A percentile compares a stretch with the other conserved stretches of the same genome.
phyloP scores from a whole-genome alignment of 352 stramenopile genomes.

The Pythium phragmiticola region DNA sequence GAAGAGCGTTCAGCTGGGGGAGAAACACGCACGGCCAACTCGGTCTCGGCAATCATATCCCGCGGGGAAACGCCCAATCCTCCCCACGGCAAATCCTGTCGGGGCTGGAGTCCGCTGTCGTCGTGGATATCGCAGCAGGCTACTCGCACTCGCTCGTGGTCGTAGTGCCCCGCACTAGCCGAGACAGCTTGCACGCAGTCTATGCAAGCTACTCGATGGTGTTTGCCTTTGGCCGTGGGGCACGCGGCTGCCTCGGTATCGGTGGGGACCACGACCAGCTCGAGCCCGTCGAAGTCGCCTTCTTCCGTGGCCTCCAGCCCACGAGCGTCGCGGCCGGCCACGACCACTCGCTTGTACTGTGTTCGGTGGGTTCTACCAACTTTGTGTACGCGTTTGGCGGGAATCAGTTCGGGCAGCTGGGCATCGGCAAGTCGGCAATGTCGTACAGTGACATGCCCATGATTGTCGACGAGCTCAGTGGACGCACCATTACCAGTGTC shows the following conservation, averaged over 20 bases:
- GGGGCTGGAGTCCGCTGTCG: conserved; percentile 29
- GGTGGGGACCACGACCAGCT: conserved; percentile 34
- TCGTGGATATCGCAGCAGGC: conserved; percentile 47
- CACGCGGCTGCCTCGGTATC: conserved; percentile 53
- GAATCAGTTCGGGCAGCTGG: conserved; percentile 65
- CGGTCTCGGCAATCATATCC: conserved; percentile 31
- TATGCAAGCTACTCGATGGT: conserved; percentile 39
- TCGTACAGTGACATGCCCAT: conserved; percentile 58
- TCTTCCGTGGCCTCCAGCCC: conserved; percentile 59
- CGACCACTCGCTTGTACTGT: conserved; percentile 72
- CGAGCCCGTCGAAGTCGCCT: conserved; percentile 44
- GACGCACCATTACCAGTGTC: conserved; percentile 28
- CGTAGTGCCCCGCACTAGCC: conserved; percentile 1
- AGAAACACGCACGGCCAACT: conserved; percentile 59
- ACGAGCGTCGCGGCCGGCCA: conserved; percentile 43
- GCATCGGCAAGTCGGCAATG: conserved; percentile 34
- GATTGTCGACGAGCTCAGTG: conserved; percentile 51
- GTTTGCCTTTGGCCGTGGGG: conserved; percentile 46
- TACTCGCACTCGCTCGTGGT: conserved; percentile 53
- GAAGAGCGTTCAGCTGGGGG: conserved; percentile 60
- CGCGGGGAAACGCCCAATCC: neutral
- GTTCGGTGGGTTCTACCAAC: conserved; percentile 33
- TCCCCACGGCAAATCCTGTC: conserved; percentile 32
- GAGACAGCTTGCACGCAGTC: neutral
- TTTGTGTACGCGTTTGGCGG: conserved; percentile 75